These are phyloP conservation scores for Senecio squalidus DNA, from an alignment of 140 eudicot species.

Conservation along the genomic window DNA sequence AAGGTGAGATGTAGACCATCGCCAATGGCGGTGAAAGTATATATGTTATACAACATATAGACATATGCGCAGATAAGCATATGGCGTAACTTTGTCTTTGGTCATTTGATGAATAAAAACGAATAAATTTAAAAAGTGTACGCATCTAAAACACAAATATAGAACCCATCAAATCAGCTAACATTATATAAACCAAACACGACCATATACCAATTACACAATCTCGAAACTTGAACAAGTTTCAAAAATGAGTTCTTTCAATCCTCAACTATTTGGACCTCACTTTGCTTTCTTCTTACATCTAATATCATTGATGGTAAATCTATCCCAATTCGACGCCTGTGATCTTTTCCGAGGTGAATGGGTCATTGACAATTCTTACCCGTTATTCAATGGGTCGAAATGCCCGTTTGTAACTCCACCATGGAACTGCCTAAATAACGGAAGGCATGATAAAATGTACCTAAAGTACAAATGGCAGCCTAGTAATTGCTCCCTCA, in stretches of 20 bases:
- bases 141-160: too few relatives aligned
- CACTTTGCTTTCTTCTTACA: not conserved
- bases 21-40: too few relatives aligned
- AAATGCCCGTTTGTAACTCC: not conserved
- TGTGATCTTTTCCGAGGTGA: not conserved
- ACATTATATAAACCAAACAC: not conserved
- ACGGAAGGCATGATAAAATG: not conserved
- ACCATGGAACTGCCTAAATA: not conserved
- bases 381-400: not conserved
- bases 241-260: not conserved
- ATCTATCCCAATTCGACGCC: not conserved
- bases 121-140: too few relatives aligned
- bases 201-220: not conserved
- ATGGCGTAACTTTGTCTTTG: too few relatives aligned
- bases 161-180: too few relatives aligned
- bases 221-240: not conserved
- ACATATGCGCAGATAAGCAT: too few relatives aligned
- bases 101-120: too few relatives aligned
- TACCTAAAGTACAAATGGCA: not conserved
- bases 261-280: not conserved
- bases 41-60: too few relatives aligned
- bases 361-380: too few relatives aligned
- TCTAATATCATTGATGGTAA: too few relatives aligned
- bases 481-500: not conserved
- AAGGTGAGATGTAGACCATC: too few relatives aligned